These are phyloP conservation scores for Exophiala bonariae DNA, from an alignment of 2,329 filamentous ascomycete species.

Conservation along the genomic window DNA sequence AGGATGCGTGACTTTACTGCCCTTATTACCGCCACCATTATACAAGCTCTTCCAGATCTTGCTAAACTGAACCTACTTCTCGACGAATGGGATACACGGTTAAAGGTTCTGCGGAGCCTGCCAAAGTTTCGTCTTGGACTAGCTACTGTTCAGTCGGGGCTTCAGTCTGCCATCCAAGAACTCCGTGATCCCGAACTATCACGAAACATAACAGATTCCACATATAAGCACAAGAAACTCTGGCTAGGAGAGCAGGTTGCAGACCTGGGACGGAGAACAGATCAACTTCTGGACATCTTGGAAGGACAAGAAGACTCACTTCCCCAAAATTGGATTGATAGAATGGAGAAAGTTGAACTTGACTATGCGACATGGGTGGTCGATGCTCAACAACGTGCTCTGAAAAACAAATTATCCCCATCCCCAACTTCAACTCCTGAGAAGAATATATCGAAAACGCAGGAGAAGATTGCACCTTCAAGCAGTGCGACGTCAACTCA, in stretches of 20 bases:
- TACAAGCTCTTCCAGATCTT: slow-evolving; percentile 83
- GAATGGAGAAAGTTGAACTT: slow-evolving; percentile 76
- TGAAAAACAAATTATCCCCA: slow-evolving; percentile 57
- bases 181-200: slow-evolving; percentile 24
- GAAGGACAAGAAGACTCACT: slow-evolving; percentile 83
- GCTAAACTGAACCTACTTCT: slow-evolving; percentile 73
- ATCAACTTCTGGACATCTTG: slow-evolving; percentile 81
- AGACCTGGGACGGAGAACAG: slow-evolving; percentile 70
- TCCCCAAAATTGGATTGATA: slow-evolving; percentile 83
- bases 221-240: slow-evolving; percentile 46
- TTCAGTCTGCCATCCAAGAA: slow-evolving; percentile 37
- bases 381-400: slow-evolving; percentile 71
- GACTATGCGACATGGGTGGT: slow-evolving; percentile 80
- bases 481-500: too few species aligned
- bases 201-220: slow-evolving; percentile 31
- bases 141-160: slow-evolving; percentile 37
- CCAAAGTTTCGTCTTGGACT: slow-evolving; percentile 68
- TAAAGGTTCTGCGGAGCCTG: slow-evolving; percentile 72
- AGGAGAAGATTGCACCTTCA: not conserved
- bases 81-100: slow-evolving; percentile 73
- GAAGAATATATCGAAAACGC: not conserved
- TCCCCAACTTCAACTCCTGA: slow-evolving; percentile 20
- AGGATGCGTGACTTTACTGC: slow-evolving; percentile 87
- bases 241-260: slow-evolving; percentile 69
- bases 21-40: slow-evolving; percentile 83